Base-by-base conservation (phyloP, 2,329 filamentous ascomycete species). In the Colletotrichum brevisporum region DNA sequence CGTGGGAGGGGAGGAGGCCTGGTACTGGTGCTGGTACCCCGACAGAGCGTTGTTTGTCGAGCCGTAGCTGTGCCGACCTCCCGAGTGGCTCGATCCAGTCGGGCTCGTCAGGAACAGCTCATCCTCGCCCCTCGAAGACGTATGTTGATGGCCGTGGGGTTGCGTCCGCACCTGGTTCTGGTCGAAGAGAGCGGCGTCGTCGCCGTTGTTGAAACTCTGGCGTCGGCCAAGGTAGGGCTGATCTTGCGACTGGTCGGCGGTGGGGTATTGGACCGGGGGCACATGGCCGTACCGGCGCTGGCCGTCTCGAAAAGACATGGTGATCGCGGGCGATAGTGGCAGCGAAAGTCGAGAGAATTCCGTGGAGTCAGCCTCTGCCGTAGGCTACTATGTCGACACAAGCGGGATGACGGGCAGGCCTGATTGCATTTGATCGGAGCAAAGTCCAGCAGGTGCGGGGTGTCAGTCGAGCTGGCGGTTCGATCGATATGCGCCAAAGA, bases 121-220 rank as follows among this genome's bases (percentile, higher is more conserved):
- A 74, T 92, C 90, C 13, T 86, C 81, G 71, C 80, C 78, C 70
- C 78, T 75, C 43, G 74, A 71, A 41, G 68, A 74, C 24, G 71
- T 63, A 76, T 76, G 61, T 78, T 79, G 74, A 74, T 73, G 57
- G 57, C 71, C 61, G 6, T 59, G 68, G 58, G 56, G 47, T 36
- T 71, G 70, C 27, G 53, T 51, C 21, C 52, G 53, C 27, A 43
- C 55, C 21, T 45, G 53, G 51, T 24, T 60, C 56, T 69, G 71
- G 72, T 69, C 65, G 74, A 75, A 70, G 57, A 70, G 88, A 56
- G 83, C 81, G 55, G 85, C 83, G 78, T 95, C 92, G 78, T 96
- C 93, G 72, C 91, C 92, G 73, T 86, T 89, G 78, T 94, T 91
- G 83, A 93, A 94, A 83, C 92, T 95, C 56, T 89, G 87, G 72